Base-by-base conservation (phyloP, 768 basidiomycete genomes). In the Boletus vinaceobasis region DNA sequence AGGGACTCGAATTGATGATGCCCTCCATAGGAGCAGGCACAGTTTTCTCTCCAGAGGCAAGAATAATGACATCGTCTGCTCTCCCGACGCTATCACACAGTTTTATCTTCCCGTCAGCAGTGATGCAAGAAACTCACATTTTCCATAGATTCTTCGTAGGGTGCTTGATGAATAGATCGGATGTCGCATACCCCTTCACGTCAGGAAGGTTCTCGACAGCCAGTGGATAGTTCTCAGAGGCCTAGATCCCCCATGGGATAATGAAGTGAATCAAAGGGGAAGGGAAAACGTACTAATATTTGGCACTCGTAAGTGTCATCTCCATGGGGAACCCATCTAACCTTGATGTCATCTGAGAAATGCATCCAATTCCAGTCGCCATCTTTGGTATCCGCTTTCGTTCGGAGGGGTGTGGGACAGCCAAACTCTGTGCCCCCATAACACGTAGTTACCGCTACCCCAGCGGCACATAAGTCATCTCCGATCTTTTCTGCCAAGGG, bases 131-230 rank as follows among this genome's bases (percentile, higher is more conserved):
- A 1, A 33, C 59, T 44, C 44, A 78, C 77, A 79, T 71, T 58
- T 70, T 77, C 75, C 77, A 82, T 31, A 75, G 6, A 2, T 70
- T 55, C 39, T 71, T 74, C 2, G 73, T 73, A 0, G 81, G 79
- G 58, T 81, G 80, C 21, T 64, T 70, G 10, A 72, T 53, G 56
- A 75, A 77, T 4, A 82, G 46, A 65, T 79, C 80, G 0, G 73
- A 72, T 1, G 75, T 79, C 0, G 73, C 75, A 48, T 76, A 62
- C 2, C 51, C 53, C 37, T 75, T 55, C 6, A 59, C 52, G 5
- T 75, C 77, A 4, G 70, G 59, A 6, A 74, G 51, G 57, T 79
- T 79, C 32, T 67, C 50, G 9, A 67, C 40, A 1, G 57, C 62
- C 13, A 60, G 1, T 19, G 32, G 38, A 9, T 43, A 27, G 1